Conservation (phyloP, 2,329 filamentous ascomycete genomes). For the Penicillium frequentans region DNA sequence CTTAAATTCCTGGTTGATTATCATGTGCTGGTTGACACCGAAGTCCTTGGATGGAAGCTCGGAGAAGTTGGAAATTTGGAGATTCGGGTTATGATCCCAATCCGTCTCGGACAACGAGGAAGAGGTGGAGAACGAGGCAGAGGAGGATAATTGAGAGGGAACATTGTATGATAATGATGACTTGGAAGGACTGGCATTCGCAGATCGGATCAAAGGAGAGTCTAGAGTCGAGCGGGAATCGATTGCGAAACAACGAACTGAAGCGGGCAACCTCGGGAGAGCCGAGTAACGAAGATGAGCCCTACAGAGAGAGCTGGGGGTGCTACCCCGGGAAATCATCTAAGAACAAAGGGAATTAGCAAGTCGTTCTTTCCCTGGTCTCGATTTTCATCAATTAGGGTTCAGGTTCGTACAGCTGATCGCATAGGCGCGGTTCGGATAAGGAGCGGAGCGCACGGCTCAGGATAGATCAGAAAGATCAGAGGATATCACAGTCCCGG, state of each 20-base stretch:
- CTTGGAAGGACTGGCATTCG: constrained; percentile 13
- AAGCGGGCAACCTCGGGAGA: constrained; percentile 18
- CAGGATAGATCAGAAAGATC: constrained; percentile 10
- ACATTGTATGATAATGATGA: constrained; percentile 19
- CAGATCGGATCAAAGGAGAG: constrained; percentile 19
- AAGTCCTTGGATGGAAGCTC: constrained; percentile 78
- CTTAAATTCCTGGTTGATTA: constrained; percentile 94
- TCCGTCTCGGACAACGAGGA: constrained; percentile 44
- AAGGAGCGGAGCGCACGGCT: constrained; percentile 28
- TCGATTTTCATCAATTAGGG: background rate
- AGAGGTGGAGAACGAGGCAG: constrained; percentile 35
- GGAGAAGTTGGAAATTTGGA: constrained; percentile 70
- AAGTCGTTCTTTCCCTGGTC: background rate
- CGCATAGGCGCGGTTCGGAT: background rate
- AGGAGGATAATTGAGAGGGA: constrained; percentile 14
- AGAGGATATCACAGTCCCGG: constrained; percentile 17
- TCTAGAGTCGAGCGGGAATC: constrained; percentile 22
- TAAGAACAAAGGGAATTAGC: constrained; percentile 10
- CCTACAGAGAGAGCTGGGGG: constrained; percentile 22
- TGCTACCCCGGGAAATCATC: constrained; percentile 25
- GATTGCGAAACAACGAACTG: constrained; percentile 32
- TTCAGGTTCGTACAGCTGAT: constrained; percentile 25
- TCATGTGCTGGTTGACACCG: constrained; percentile 93
- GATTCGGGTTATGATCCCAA: constrained; percentile 75
- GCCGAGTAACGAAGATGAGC: constrained; percentile 20